Evolutionary conservation across 2,329 filamentous ascomycete genomes (phyloP), one percentile per base, ranked within the genome.

Genomic region (Colletotrichum salicis): DNA sequence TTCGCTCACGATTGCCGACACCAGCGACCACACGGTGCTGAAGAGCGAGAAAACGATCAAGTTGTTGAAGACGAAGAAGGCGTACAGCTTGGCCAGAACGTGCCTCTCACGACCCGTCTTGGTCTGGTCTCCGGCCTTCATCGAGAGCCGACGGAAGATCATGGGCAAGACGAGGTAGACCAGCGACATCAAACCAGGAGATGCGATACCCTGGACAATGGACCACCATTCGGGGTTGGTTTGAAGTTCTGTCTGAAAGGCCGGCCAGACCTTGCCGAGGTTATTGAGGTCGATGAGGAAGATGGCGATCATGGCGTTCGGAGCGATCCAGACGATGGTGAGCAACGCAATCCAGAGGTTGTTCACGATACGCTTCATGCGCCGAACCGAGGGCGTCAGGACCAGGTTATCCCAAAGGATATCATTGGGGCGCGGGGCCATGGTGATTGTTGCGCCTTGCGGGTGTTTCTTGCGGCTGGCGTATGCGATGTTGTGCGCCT

Each of bases 21-120:
- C 85, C 76, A 95, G 95, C 1, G 86, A 85, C 90, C 94, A 98
- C 19, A 95, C 83, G 1, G 94, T 91, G 56, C 93, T 94, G 81
- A 98, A 98, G 15, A 97, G 86, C 12, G 95, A 98, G 82, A 98
- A 98, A 70, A 98, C 91, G 75, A 99, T 86, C 67, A 99, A 83
- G 79, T 98, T 98, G 88, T 99, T 99, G 86, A 99, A 95, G 64
- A 98, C 90, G 82, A 99, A 99, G 84, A 99, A 99, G 22, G 93
- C 89, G 82, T 97, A 99, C 2, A 99, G 88, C 81, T 97, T 97
- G 74, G 90, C 91, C 71, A 96, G 88, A 64, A 99, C 96, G 80
- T 98, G 96, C 35, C 94, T 89, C 80, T 99, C 96, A 66, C 96
- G 91, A 31, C 94, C 94, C 0, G 94, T 97, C 83, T 98, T 99